Conservation (phyloP, 768 basidiomycete species). For the Sutorius australiensis region DNA sequence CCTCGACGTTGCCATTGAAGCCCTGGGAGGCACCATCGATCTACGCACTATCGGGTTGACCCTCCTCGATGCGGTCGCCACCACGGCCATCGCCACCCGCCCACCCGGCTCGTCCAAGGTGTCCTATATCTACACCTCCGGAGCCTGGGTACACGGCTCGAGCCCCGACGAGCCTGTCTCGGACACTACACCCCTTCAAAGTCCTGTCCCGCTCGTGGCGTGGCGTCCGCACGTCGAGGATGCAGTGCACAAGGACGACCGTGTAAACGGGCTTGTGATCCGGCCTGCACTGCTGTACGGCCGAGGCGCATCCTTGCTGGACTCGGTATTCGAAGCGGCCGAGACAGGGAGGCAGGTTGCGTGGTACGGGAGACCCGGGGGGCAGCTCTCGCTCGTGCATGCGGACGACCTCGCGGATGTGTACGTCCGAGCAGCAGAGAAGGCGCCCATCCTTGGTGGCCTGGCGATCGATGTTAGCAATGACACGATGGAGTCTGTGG, state of each 20-base stretch:
- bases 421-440: conserved; percentile 32
- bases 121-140: conserved; percentile 22
- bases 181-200: conserved; percentile 19
- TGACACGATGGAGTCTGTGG: conserved; percentile 26
- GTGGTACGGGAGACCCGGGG: conserved; percentile 26
- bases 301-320: conserved; percentile 21
- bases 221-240: conserved; percentile 19
- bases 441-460: conserved; percentile 27
- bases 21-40: no score
- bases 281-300: conserved; percentile 33
- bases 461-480: conserved; percentile 32
- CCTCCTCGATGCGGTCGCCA: no score
- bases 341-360: conserved; percentile 15
- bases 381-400: conserved; percentile 30
- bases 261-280: conserved; percentile 34
- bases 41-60: no score
- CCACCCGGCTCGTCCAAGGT: no score
- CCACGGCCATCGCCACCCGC: no score
- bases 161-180: conserved; percentile 11
- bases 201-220: conserved; percentile 10
- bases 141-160: conserved; percentile 29
- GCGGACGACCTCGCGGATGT: conserved; percentile 35
- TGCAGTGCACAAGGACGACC: background rate
- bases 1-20: no score
- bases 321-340: conserved; percentile 23